These are phyloP conservation scores for Fusarium sterilihyphosum DNA, from an alignment of 2,329 filamentous ascomycete genomes.

Conservation along the genomic window DNA sequence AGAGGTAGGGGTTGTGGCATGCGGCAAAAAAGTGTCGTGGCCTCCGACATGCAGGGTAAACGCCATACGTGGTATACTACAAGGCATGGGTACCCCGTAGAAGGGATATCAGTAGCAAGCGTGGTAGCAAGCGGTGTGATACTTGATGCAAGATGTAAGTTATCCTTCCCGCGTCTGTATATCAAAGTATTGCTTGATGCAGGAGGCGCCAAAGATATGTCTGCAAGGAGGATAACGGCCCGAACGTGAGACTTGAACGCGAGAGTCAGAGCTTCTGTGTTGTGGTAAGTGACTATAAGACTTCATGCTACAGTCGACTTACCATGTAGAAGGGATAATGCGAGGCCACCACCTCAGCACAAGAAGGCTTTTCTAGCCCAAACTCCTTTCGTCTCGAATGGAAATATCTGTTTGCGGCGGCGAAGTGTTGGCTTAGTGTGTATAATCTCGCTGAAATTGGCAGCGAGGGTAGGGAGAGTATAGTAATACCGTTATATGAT, in stretches of 20 bases:
- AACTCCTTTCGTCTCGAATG: not conserved
- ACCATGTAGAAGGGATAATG: not conserved
- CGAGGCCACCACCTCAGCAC: not conserved
- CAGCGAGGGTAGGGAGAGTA: accelerated
- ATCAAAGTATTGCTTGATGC: not conserved
- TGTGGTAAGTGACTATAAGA: not conserved
- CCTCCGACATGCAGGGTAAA: not conserved
- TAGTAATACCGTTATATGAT: not conserved
- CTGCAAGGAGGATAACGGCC: not conserved
- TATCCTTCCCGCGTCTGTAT: not conserved
- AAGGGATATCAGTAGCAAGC: not conserved
- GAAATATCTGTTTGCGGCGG: not conserved
- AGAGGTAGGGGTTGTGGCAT: not conserved
- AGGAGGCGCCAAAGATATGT: not conserved
- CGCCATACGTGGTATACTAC: not conserved
- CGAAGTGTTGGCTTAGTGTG: not conserved
- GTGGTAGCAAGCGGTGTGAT: not conserved
- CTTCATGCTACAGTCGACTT: not conserved
- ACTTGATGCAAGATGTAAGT: not conserved
- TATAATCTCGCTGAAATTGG: not conserved
- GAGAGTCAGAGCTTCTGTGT: not conserved
- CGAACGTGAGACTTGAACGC: not conserved
- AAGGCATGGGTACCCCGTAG: not conserved
- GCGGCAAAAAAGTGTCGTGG: not conserved
- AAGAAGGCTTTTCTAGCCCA: not conserved